A percentile compares a stretch with the other conserved stretches of the same genome.
These are phyloP conservation scores for Phytophthora boehmeriae DNA, from an alignment of 352 stramenopile genomes.

Conservation along the genomic window DNA sequence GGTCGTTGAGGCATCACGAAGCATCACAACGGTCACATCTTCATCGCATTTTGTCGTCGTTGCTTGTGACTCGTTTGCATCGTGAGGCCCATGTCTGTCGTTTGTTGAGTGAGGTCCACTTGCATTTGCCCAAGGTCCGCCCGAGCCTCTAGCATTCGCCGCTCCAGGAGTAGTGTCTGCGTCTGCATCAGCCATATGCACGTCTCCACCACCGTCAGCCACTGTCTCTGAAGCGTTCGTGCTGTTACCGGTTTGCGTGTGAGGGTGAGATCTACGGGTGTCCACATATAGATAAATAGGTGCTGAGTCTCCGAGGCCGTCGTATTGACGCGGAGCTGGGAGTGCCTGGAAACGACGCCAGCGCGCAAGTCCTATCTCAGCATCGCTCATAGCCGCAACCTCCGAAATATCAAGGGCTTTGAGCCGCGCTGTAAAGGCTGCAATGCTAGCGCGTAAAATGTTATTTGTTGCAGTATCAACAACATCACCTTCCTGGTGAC, in stretches of 20 bases:
- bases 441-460: constrained; percentile 23
- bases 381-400: constrained; percentile 20
- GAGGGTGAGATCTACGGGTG: constrained; percentile 35
- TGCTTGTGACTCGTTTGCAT: neutral
- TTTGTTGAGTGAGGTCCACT: constrained; percentile 10
- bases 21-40: constrained; percentile 13
- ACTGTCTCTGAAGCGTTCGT: constrained; percentile 4
- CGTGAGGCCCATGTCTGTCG: constrained; percentile 27
- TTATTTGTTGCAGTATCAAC: constrained; percentile 23
- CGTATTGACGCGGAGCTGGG: constrained; percentile 25
- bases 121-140: constrained; percentile 2
- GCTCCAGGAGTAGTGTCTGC: constrained; percentile 7
- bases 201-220: constrained; percentile 33
- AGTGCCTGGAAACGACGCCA: constrained; percentile 37
- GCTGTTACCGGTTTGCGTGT: constrained; percentile 9
- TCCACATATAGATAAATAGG: constrained; percentile 65
- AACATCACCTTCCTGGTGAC: constrained; percentile 24
- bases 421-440: constrained; percentile 35
- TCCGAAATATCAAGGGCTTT: constrained; percentile 30
- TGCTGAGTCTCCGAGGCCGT: constrained; percentile 36
- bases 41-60: too few species aligned
- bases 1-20: neutral
- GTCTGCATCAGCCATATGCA: constrained; percentile 37
- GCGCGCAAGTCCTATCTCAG: constrained; percentile 30
- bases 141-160: neutral